Evolutionary conservation across 1,284 basidiomycete species (phyloP), one percentile per base, ranked within the genome.

Genomic region (Rhodotorula sp.): DNA sequence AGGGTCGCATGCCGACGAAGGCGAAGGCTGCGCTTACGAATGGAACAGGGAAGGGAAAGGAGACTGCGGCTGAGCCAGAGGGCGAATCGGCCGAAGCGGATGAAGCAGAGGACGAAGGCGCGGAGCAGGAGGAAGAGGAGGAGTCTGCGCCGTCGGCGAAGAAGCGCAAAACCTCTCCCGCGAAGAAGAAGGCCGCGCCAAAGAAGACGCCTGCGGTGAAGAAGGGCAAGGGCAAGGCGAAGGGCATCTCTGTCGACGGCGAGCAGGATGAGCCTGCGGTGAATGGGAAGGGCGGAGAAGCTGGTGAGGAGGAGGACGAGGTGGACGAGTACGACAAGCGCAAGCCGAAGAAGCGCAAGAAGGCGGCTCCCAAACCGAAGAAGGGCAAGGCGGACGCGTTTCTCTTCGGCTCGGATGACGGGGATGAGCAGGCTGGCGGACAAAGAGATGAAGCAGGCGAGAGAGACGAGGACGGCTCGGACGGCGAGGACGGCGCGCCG

Each of bases 1-100:
- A 47, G 39, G n/a, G 51, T 22, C 24, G 20, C 29, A 51, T 44
- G 29, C 24, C 24, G 4, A 48, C 59, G 34, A 36, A 24, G 34
- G 17, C 34, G 32, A 34, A 27, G 4, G 10, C 52, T 24, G 29
- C 24, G n/a, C 39, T 22, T 15, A 44, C 51, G 32, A 63, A 62
- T 48, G 46, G 61, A 32, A 63, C 55, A n/a, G 61, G 53, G 24
- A 63, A 63, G 32, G 53, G 20, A 5, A 55, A 64, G 48, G 32
- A n/a, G 32, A 19, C 32, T 44, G 29, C n/a, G 51, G 27, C 30
- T 5, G 15, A 47, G 24, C 7, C 58, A n/a, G 58, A 47, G 22
- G 30, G 7, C 2, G 32, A 8, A 30, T 19, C 10, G n/a, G 22
- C 19, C 9, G 51, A 30, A 30, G 51, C 24, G 4, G 51, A 20